A percentile compares a stretch with the other conserved stretches of the same genome.
Evolutionary conservation across 139 green algal species (phyloP).

Genomic region (Chlorella vulgaris): DNA sequence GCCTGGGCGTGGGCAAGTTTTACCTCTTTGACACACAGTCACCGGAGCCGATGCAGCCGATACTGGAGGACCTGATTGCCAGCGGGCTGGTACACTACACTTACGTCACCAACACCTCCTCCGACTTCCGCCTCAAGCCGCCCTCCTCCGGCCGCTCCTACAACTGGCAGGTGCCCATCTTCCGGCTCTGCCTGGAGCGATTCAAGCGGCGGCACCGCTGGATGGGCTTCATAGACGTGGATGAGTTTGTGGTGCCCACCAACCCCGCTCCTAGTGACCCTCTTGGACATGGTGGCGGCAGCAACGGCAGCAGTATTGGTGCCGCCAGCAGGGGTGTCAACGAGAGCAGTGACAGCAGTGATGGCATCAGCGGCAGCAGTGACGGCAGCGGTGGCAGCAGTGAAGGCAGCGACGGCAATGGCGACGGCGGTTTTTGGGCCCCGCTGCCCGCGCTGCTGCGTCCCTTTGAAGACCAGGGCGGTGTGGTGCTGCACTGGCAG

Average conservation of each 20-base stretch:
- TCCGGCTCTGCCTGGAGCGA: slow-evolving; percentile 13
- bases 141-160: not conserved
- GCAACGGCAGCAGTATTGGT: too few relatives aligned
- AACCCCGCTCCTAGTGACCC: too few relatives aligned
- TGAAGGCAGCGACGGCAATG: not conserved
- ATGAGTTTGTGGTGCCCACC: slow-evolving; percentile 26
- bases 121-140: not conserved
- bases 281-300: too few relatives aligned
- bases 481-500: slow-evolving; percentile 19
- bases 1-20: slow-evolving; percentile 18
- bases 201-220: not conserved
- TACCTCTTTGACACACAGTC: slow-evolving; percentile 28
- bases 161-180: slow-evolving; percentile 31
- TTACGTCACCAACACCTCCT: slow-evolving; percentile 7
- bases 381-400: not conserved
- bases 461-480: not conserved
- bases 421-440: not conserved
- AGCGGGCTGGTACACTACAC: slow-evolving; percentile 21
- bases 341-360: not conserved
- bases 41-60: not conserved
- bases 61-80: slow-evolving; percentile 22
- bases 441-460: slow-evolving; percentile 18
- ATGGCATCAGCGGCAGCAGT: not conserved
- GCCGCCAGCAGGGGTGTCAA: too few relatives aligned
- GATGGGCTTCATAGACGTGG: slow-evolving; percentile 32